A percentile compares a stretch with the other conserved stretches of the same genome.
Evolutionary conservation across 139 green algal genomes (phyloP).

Genomic region (Picochlorum sp.): DNA sequence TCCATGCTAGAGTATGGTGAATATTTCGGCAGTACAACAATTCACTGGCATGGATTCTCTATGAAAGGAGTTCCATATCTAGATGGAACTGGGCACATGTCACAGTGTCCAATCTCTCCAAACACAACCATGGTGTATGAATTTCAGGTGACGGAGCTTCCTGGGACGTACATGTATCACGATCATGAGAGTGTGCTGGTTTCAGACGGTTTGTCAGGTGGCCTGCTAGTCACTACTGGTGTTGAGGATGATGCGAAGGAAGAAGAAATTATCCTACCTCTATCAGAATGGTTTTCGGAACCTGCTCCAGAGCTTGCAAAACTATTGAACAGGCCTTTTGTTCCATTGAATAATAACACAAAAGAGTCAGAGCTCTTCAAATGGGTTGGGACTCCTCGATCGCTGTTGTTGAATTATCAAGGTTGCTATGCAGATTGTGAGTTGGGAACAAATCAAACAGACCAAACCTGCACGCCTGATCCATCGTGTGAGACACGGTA

Average conservation of each 20-base stretch:
- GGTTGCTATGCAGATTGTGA: not conserved
- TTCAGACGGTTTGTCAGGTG: not conserved
- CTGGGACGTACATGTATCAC: conserved; percentile 2
- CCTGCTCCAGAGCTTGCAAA: not conserved
- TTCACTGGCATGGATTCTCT: conserved; percentile 24
- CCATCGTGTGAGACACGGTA: not conserved
- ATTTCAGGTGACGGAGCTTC: not conserved
- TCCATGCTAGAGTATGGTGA: not conserved
- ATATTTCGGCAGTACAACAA: conserved; percentile 15
- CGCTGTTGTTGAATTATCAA: not conserved
- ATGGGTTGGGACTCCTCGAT: conserved; percentile 2
- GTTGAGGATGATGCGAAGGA: not conserved
- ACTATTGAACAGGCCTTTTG: conserved; percentile 1
- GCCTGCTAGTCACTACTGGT: not conserved
- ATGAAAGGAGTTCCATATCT: conserved; percentile 9
- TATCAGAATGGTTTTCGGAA: not conserved
- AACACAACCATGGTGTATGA: conserved; percentile 8
- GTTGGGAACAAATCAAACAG: not conserved
- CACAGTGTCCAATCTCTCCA: conserved; percentile 27
- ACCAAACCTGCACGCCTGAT: not conserved
- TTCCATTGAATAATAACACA: not conserved
- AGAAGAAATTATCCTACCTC: not conserved
- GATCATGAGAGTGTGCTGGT: not conserved
- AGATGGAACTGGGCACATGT: conserved; percentile 21
- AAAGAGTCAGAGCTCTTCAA: not conserved